These are phyloP conservation scores for Ophiostoma australiae DNA, from an alignment of 2,329 filamentous ascomycete species.

Conservation along the genomic window DNA sequence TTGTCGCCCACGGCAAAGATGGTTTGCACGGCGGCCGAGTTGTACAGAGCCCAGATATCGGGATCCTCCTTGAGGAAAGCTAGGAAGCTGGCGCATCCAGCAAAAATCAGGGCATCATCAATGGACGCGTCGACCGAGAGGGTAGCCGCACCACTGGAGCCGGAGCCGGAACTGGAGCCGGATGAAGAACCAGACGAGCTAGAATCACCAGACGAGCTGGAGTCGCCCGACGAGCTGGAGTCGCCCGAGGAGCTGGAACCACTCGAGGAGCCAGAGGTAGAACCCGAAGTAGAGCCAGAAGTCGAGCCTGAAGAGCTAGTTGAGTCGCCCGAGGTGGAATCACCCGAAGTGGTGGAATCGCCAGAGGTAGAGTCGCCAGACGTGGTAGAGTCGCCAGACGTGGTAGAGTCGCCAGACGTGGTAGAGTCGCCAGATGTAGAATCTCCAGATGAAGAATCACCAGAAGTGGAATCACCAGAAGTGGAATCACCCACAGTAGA, in stretches of 20 bases:
- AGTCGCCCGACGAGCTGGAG: background rate
- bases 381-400: background rate
- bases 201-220: background rate
- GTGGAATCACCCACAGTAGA: background rate
- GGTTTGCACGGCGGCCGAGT: slow-evolving; percentile 21
- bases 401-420: background rate
- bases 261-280: background rate
- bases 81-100: slow-evolving; percentile 22
- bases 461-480: background rate
- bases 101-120: slow-evolving; percentile 24
- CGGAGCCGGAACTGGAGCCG: background rate
- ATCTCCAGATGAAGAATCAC: background rate
- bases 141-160: slow-evolving; percentile 11
- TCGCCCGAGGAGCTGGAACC: background rate
- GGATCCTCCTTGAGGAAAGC: slow-evolving; percentile 24
- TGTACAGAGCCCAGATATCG: slow-evolving; percentile 22
- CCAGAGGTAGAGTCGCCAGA: background rate
- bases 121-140: slow-evolving; percentile 20
- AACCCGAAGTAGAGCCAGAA: background rate
- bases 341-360: background rate
- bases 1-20: slow-evolving; percentile 26
- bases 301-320: background rate
- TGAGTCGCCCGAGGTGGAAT: background rate
- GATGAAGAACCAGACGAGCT: slow-evolving; percentile 8
- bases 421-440: background rate